Conservation (phyloP, 2,329 filamentous ascomycete genomes). For the Gnomoniopsis smithogilvyi region DNA sequence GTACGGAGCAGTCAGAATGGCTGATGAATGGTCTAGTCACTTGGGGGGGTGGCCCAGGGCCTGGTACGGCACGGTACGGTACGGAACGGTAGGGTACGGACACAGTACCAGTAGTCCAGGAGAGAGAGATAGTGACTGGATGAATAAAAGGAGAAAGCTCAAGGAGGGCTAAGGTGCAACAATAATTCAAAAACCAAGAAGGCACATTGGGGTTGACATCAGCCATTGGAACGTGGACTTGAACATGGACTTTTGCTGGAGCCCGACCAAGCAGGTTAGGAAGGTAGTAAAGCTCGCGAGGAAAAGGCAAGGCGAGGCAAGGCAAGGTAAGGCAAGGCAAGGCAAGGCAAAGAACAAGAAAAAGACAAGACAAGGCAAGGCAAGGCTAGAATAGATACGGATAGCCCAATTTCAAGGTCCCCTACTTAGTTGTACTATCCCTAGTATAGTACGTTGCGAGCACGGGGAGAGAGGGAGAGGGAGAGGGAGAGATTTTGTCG, state of each 20-base stretch:
- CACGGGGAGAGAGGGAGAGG: not conserved
- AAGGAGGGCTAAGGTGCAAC: not conserved
- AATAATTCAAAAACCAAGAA: constrained; percentile 7
- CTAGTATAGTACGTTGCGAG: not conserved
- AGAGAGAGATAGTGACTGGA: not conserved
- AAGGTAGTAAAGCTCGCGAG: constrained; percentile 14
- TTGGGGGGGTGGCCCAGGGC: too few relatives aligned
- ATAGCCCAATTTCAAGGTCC: not conserved
- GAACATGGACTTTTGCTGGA: constrained; percentile 10
- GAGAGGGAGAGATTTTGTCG: too few relatives aligned
- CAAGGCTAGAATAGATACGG: not conserved
- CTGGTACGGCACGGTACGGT: too few relatives aligned
- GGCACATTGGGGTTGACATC: constrained; percentile 6
- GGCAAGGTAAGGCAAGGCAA: not conserved
- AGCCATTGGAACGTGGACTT: constrained; percentile 13
- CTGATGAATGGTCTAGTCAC: too few relatives aligned
- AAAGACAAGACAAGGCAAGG: not conserved
- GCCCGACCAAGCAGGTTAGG: constrained; percentile 16
- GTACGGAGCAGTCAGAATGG: not conserved
- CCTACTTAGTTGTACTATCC: too few relatives aligned
- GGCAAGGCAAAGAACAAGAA: too few relatives aligned
- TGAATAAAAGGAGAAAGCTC: not conserved
- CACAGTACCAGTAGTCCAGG: not conserved
- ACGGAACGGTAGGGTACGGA: too few relatives aligned
- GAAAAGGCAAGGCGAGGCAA: not conserved